Conservation (phyloP, 176 grass and related monocot genomes). For the Avena eriantha region DNA sequence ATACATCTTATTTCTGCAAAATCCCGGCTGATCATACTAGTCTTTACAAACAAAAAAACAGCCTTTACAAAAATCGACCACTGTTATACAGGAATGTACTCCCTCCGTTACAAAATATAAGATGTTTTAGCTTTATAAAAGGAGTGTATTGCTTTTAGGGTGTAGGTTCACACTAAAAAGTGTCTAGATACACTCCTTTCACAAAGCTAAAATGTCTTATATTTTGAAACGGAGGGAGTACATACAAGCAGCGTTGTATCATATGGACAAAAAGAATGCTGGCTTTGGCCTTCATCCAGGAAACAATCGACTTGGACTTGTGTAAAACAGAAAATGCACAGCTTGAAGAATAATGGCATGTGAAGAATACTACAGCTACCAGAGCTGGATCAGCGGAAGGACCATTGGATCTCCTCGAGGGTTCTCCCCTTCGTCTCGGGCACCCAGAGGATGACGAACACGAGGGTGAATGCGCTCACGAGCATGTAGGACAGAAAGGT, state of each 20-base stretch:
- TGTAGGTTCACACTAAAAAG: no score
- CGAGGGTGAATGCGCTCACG: constrained; percentile 63
- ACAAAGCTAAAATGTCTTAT: no score
- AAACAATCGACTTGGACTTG: background rate
- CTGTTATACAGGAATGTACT: constrained; percentile 24
- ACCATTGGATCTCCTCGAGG: constrained; percentile 93
- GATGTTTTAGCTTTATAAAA: no score
- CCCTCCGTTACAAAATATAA: no score
- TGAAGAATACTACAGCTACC: background rate
- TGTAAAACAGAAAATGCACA: background rate
- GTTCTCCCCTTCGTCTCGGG: constrained; percentile 94
- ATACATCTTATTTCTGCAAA: constrained; percentile 25
- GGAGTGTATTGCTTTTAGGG: no score
- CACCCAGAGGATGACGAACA: constrained; percentile 86
- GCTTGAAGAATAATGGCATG: no score
- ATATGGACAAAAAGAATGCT: constrained; percentile 40
- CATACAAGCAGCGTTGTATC: constrained; percentile 8
- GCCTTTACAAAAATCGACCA: constrained; percentile 16
- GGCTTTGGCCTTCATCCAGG: background rate
- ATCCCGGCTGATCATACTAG: background rate
- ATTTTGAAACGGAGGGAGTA: no score
- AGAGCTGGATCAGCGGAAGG: constrained; percentile 55
- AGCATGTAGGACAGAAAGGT: constrained; percentile 75
- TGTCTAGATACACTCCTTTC: no score
- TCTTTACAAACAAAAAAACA: no score